Evolutionary conservation across 257 asterid genomes (phyloP).

Genomic region (Marsdenia floribunda): DNA sequence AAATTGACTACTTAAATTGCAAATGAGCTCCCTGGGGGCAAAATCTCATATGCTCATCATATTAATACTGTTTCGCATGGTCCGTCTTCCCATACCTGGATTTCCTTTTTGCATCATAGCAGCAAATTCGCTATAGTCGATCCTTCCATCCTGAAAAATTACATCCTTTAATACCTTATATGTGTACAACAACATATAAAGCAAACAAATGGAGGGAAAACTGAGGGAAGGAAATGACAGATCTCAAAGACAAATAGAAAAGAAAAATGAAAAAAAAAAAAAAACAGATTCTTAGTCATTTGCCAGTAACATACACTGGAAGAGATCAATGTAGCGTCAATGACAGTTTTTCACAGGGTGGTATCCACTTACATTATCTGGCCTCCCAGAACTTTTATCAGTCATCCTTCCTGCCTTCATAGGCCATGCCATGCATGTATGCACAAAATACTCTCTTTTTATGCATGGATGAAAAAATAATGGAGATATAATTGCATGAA

Average conservation of each 20-base stretch:
- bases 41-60: constrained; percentile 46
- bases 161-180: not conserved
- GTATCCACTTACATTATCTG: not conserved
- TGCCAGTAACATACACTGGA: not conserved
- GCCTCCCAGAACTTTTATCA: not conserved
- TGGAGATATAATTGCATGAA: not conserved
- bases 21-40: constrained; percentile 35
- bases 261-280: not conserved
- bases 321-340: not conserved
- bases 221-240: not conserved
- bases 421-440: not conserved
- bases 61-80: constrained; percentile 45
- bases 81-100: constrained; percentile 45
- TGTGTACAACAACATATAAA: not conserved
- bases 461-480: not conserved
- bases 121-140: constrained; percentile 50
- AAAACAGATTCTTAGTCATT: not conserved
- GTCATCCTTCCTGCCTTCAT: not conserved
- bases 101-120: constrained; percentile 54
- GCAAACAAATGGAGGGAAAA: not conserved
- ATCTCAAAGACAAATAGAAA: not conserved
- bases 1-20: constrained; percentile 1
- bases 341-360: not conserved
- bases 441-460: not conserved
- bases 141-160: constrained; percentile 41